phyloP scores from a whole-genome alignment of 228 moss, liverwort and hornwort species.

The Sphagnum magellanicum region DNA sequence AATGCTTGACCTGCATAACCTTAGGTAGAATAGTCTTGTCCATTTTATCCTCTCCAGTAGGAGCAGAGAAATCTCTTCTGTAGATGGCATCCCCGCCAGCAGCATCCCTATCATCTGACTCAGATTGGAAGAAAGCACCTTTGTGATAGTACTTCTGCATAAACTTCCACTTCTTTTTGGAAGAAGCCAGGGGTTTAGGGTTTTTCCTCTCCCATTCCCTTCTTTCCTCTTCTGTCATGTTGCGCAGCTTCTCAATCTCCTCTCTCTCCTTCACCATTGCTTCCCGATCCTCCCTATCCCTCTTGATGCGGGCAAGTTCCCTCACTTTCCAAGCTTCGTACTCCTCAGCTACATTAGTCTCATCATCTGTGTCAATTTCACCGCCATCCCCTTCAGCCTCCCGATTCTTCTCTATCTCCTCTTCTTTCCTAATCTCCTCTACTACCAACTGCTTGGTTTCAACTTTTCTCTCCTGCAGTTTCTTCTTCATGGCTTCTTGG shows the following conservation, averaged over 20 bases:
- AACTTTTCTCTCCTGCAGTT: constrained; percentile 86
- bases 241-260: constrained; percentile 87
- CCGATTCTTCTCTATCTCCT: constrained; percentile 90
- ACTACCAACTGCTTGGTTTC: constrained; percentile 90
- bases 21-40: constrained; percentile 86
- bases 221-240: constrained; percentile 96
- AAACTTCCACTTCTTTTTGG: constrained; percentile 99
- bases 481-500: constrained; percentile 81
- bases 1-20: constrained; percentile 95
- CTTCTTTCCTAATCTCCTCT: constrained; percentile 88
- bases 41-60: constrained; percentile 90
- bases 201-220: constrained; percentile 98
- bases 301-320: constrained; percentile 93
- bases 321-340: constrained; percentile 96
- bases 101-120: constrained; percentile 55
- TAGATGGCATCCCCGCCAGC: constrained; percentile 52
- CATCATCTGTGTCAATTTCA: constrained; percentile 93
- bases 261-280: constrained; percentile 89
- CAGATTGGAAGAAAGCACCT: constrained; percentile 95
- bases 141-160: constrained; percentile 99
- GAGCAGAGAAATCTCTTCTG: constrained; percentile 77
- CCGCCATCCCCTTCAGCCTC: constrained; percentile 89
- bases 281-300: constrained; percentile 93
- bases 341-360: constrained; percentile 92
- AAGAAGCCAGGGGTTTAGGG: constrained; percentile 70